Base-by-base conservation (phyloP, 2,329 filamentous ascomycete genomes). In the Graphiopsis chlorocephala region DNA sequence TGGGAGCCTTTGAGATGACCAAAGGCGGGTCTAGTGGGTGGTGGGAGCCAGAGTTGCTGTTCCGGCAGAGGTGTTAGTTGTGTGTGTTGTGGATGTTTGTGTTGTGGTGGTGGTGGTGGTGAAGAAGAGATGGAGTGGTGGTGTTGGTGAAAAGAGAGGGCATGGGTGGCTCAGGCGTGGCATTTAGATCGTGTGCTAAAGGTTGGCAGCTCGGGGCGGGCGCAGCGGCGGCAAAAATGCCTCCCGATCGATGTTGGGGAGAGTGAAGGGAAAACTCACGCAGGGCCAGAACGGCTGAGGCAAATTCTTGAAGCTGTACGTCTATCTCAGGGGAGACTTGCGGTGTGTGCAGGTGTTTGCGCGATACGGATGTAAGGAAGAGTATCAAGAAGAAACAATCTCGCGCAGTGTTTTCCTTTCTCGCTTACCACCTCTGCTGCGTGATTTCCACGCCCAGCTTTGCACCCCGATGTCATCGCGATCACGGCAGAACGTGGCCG, bases 1-100 rank as follows among this genome's bases (percentile, higher is more conserved):
- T 33, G 67, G 69, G 67, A 68, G 78, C 78, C 79, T 80, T 81
- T 80, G 78, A 73, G 66, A 69, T 65, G 69, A 71, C 72, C 72
- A 74, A 75, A 74, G 73, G 71, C 72, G 65, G 68, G 67, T 72
- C 71, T 62, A 50, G 28, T 45, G 35, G 45, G 25, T 53, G 56
- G 29, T 47, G 35, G 33, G n/a, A 63, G 63, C 64, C 68, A 66
- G 67, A 26, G 25, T 60, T 38, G 58, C 58, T 57, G 52, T 59
- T 35, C 45, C 29, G 45, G 47, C 59, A 14, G n/a, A 8, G 26
- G 26, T 4, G 47, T 52, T 23, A 48, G 29, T 47, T 29, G 25
- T 4, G 7, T 26, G 20, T 53, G 28, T 20, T 29, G 28, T 12
- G 15, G 23, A n/a, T 17, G 48, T 10, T 14, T 50, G 20, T 53